Evolutionary conservation across 2,329 filamentous ascomycete species (phyloP).

Genomic region (Cadophora malorum): DNA sequence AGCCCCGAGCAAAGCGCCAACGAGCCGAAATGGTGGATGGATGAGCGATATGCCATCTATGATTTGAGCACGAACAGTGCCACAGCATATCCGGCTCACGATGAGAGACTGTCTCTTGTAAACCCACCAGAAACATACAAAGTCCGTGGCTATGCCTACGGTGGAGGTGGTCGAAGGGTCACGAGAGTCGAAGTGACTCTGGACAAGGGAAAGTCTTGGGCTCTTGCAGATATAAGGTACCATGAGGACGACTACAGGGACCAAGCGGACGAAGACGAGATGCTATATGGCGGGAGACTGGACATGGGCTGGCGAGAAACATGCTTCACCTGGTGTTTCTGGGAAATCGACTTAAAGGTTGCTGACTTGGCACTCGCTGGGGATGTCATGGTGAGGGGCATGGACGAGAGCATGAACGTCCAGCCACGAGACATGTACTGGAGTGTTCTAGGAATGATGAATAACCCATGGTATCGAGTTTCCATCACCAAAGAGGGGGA

Average conservation of each 20-base stretch:
- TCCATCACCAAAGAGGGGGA: slow-evolving; percentile 73
- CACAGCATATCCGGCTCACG: slow-evolving; percentile 79
- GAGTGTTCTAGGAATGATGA: slow-evolving; percentile 97
- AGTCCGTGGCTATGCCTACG: slow-evolving; percentile 84
- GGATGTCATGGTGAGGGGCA: slow-evolving; percentile 81
- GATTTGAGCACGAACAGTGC: slow-evolving; percentile 89
- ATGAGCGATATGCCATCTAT: slow-evolving; percentile 92
- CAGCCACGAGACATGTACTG: slow-evolving; percentile 96
- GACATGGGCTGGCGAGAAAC: slow-evolving; percentile 84
- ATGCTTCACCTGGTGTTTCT: slow-evolving; percentile 93
- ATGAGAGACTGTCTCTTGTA: slow-evolving; percentile 66
- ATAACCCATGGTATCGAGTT: slow-evolving; percentile 91
- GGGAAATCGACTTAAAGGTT: slow-evolving; percentile 73
- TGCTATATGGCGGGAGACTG: slow-evolving; percentile 76
- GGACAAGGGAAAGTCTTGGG: slow-evolving; percentile 83
- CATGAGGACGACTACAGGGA: slow-evolving; percentile 84
- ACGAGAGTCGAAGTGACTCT: slow-evolving; percentile 84
- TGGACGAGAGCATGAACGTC: slow-evolving; percentile 88
- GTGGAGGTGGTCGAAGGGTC: slow-evolving; percentile 83
- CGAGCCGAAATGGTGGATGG: slow-evolving; percentile 79
- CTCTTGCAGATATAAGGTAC: slow-evolving; percentile 77
- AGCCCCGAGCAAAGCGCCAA: slow-evolving; percentile 80
- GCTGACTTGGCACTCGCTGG: slow-evolving; percentile 66
- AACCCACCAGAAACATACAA: slow-evolving; percentile 62
- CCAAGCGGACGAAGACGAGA: slow-evolving; percentile 59